A percentile compares a stretch with the other conserved stretches of the same genome.
phyloP scores from a whole-genome alignment of 2,329 filamentous ascomycete genomes.

The Calonectria hawksworthii region DNA sequence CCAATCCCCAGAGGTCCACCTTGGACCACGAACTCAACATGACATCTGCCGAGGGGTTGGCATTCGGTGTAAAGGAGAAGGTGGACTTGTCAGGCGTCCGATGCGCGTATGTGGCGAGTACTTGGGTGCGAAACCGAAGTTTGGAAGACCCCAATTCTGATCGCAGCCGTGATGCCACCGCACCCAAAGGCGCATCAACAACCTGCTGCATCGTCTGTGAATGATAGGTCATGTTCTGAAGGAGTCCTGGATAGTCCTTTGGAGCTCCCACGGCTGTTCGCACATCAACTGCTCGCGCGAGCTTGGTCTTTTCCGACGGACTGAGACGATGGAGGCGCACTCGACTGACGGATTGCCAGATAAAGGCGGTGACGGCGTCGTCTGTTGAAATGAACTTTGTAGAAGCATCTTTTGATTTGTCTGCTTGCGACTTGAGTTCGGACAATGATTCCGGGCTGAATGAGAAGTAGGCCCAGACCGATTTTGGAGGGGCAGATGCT shows the following conservation, averaged over 20 bases:
- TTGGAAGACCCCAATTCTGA: slow-evolving; percentile 52
- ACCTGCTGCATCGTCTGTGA: slow-evolving; percentile 47
- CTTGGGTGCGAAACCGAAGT: slow-evolving; percentile 53
- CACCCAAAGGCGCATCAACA: slow-evolving; percentile 48
- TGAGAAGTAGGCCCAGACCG: slow-evolving; percentile 60
- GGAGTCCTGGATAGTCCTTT: slow-evolving; percentile 61
- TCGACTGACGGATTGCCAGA: slow-evolving; percentile 62
- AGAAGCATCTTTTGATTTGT: slow-evolving; percentile 22
- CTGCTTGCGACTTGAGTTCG: slow-evolving; percentile 57
- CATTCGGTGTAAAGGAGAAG: slow-evolving; percentile 50
- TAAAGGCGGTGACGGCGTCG: slow-evolving; percentile 64
- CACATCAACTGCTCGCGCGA: slow-evolving; percentile 65
- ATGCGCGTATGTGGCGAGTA: slow-evolving; percentile 57
- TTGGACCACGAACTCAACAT: slow-evolving; percentile 70
- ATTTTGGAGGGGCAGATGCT: slow-evolving; percentile 38
- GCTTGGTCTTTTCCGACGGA: slow-evolving; percentile 39
- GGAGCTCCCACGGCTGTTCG: slow-evolving; percentile 59
- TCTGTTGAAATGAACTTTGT: slow-evolving; percentile 64
- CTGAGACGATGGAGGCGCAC: slow-evolving; percentile 55
- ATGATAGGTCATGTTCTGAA: slow-evolving; percentile 62
- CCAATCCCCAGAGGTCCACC: slow-evolving; percentile 57
- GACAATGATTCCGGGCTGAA: slow-evolving; percentile 56
- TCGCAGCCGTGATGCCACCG: slow-evolving; percentile 56
- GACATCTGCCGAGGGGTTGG: slow-evolving; percentile 58
- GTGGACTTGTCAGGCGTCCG: slow-evolving; percentile 51